Base-by-base conservation (phyloP, 176 grass and related monocot genomes). In the Juncus effusus region DNA sequence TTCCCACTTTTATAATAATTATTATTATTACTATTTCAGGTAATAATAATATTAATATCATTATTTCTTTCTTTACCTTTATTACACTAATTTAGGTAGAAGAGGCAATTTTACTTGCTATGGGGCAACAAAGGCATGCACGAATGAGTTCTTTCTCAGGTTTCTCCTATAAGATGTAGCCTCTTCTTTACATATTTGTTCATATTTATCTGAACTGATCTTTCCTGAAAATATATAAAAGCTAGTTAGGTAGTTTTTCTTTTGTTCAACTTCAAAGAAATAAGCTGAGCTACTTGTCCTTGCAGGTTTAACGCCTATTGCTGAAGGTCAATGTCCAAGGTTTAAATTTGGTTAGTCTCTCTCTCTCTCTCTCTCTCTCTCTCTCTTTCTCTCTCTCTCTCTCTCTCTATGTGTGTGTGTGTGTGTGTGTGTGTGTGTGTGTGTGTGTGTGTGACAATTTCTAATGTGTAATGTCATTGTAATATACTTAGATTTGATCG, bases 81-180 rank as follows among this genome's bases (percentile, higher is more conserved):
- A n/a, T n/a, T 58, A 67, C 42, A 40, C 54, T 55, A 78, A 83
- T 92, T 78, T 83, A 97, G 93, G 88, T 97, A 67, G 88, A 97
- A 73, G 93, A 92, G 73, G 88, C 93, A 65, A 64, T 97, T 62
- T 64, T 92, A 75, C 79, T 92, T 82, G 69, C 85, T 84, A 76
- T 97, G 86, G 76, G 85, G 64, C 82, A 86, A 86, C 77, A 86
- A 67, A 82, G 88, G 51, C 42, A 62, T 44, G 59, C 42, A 38
- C 80, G 54, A 56, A 73, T 79, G 77, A 97, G 65, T 79, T 86
- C 82, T 82, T 86, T 83, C 58, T 86, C 82, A 81, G 82, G 90
- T 95, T 76, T 62, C 75, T 83, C 75, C 74, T 78, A 54, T 5
- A 70, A 84, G 73, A 83, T 87, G 74, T 82, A 75, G n/a, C n/a